Evolutionary conservation across 306 rosid species (phyloP), one percentile per base, ranked within the genome.

Genomic region (Gastrolobium bilobum): DNA sequence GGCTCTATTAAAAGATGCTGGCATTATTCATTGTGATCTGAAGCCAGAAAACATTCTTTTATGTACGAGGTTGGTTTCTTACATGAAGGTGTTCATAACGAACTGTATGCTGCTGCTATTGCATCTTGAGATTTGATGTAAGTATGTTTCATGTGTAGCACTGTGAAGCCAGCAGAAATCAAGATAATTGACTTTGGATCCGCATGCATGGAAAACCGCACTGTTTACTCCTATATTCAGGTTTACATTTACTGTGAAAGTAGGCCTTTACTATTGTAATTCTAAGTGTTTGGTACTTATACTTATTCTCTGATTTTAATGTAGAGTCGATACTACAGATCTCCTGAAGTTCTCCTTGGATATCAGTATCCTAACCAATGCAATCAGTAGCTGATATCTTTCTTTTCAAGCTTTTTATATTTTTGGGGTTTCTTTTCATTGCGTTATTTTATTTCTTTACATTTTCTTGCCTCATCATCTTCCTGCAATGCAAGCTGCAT

Each of bases 181-280:
- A 96, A 96, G 84, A 89, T 93, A 78, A 96, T 96, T 76, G 99
- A 96, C 89, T 96, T 96, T 77, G 99, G 99, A 87, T 96, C 99
- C 10, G 99, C 99, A 76, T 96, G 99, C 93, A 87, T 96, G 99
- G 98, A 96, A 84, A 91, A 91, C 65, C 97, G 97, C 66, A 96
- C 99, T n/a, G 98, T 96, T 70, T 96, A 96, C 87, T 96, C 99
- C 82, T 96, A 96, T 84, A 96, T 96, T 80, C 99, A 96, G 99
- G 99, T 93, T 78, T 68, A 61, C 70, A 31, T 58, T 52, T 72
- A 15, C 61, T 54, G 77, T 62, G 20, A 42, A 64, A 38, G 44
- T 70, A 60, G 59, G 77, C 10, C 61, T 78, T 58, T 78, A 42
- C 46, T 79, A 48, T 70, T 84, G n/a, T 78, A 73, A 71, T 31